These are phyloP conservation scores for Aspergillus unguis DNA, from an alignment of 2,329 filamentous ascomycete species.

Conservation along the genomic window DNA sequence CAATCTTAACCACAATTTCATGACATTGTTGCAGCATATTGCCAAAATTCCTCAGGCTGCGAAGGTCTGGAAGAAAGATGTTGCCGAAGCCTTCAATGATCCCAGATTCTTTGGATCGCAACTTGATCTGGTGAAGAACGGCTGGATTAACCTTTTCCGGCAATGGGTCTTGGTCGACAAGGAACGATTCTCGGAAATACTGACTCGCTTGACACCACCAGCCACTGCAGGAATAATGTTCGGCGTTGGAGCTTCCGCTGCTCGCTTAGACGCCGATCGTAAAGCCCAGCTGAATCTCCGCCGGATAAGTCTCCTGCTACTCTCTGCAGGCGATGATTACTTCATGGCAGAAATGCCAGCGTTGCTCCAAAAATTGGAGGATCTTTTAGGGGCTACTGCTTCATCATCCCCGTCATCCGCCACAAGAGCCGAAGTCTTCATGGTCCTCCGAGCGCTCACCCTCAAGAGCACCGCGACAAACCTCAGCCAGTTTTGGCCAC, in stretches of 20 bases:
- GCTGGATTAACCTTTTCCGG: conserved; percentile 79
- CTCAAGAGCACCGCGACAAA: conserved; percentile 77
- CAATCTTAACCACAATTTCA: conserved; percentile 68
- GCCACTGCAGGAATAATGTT: conserved; percentile 96
- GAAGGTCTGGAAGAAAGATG: conserved; percentile 89
- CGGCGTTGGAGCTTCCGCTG: conserved; percentile 92
- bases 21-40: conserved; percentile 73
- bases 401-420: conserved; percentile 89
- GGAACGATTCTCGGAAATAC: conserved; percentile 76
- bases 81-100: conserved; percentile 90
- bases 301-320: conserved; percentile 72
- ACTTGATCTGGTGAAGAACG: conserved; percentile 61
- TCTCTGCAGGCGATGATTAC: conserved; percentile 72
- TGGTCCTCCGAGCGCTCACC: conserved; percentile 77
- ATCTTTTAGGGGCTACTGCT: conserved; percentile 76
- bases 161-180: conserved; percentile 87
- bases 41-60: conserved; percentile 74
- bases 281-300: conserved; percentile 88
- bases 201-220: conserved; percentile 75
- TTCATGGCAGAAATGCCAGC: conserved; percentile 72
- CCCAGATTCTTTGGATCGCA: conserved; percentile 74
- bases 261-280: conserved; percentile 88
- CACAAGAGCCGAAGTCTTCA: conserved; percentile 84
- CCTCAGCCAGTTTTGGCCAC: conserved; percentile 81
- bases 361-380: conserved; percentile 79